phyloP scores from a whole-genome alignment of 2,329 filamentous ascomycete genomes.

The Lithohypha guttulata region DNA sequence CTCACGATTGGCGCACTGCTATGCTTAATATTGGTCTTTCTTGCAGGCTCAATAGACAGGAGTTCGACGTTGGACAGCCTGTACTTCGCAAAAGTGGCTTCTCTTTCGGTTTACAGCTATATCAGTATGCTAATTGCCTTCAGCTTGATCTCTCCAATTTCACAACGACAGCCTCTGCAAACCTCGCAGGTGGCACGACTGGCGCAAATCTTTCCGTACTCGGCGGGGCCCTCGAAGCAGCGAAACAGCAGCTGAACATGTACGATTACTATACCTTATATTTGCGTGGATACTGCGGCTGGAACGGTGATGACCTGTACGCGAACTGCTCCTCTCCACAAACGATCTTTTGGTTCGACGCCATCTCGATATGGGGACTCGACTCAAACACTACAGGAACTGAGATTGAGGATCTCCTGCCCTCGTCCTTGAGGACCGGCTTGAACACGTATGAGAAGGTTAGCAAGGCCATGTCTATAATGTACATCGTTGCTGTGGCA shows the following conservation, averaged over 20 bases:
- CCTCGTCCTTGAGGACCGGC: constrained; percentile 53
- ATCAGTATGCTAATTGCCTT: constrained; percentile 33
- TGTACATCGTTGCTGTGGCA: constrained; percentile 63
- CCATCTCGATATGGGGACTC: constrained; percentile 56
- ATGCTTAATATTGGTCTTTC: constrained; percentile 49
- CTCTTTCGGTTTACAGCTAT: background rate
- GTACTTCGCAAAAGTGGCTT: constrained; percentile 44
- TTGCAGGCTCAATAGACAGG: constrained; percentile 45
- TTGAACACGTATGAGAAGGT: constrained; percentile 64
- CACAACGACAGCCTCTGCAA: constrained; percentile 36
- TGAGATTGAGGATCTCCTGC: constrained; percentile 52
- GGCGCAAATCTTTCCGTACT: constrained; percentile 27
- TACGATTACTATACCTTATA: constrained; percentile 69
- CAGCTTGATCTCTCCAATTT: constrained; percentile 53
- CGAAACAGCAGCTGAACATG: constrained; percentile 45
- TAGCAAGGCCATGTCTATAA: constrained; percentile 71
- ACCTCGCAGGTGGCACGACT: constrained; percentile 23
- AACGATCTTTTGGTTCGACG: constrained; percentile 66
- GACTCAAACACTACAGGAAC: constrained; percentile 41
- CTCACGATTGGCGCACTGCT: constrained; percentile 69
- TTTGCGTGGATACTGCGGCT: constrained; percentile 79
- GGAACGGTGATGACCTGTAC: constrained; percentile 42
- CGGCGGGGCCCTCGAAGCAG: constrained; percentile 26
- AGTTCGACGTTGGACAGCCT: constrained; percentile 38
- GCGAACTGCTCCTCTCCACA: constrained; percentile 58